phyloP scores from a whole-genome alignment of 257 asterid species.

The Gentiana straminea region DNA sequence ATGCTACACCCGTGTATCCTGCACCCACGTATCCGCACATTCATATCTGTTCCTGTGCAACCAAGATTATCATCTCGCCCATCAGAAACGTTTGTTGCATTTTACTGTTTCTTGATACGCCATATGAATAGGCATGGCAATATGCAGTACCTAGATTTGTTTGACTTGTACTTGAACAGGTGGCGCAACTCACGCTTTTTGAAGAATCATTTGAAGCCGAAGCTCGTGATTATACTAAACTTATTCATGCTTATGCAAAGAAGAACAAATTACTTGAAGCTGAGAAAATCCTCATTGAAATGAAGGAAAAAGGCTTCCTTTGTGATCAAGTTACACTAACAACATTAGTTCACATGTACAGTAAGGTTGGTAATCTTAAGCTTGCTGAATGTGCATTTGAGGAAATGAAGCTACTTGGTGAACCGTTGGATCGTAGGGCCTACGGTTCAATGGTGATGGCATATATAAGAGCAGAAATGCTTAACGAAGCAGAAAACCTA shows the following conservation, averaged over 20 bases:
- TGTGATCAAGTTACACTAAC: conserved; percentile 78
- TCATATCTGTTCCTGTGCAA: too few species aligned
- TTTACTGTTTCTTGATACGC: too few species aligned
- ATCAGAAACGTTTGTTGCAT: too few species aligned
- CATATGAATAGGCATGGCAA: too few species aligned
- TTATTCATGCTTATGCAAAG: conserved; percentile 55
- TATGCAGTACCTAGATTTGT: too few species aligned
- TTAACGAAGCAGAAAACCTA: conserved; percentile 39
- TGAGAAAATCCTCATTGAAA: conserved; percentile 39
- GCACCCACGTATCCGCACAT: too few species aligned
- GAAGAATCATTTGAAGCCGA: conserved; percentile 80
- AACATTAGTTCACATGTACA: conserved; percentile 73
- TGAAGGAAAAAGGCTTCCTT: conserved; percentile 57
- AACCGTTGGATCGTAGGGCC: conserved; percentile 60
- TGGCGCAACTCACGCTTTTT: conserved; percentile 47
- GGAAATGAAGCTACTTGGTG: conserved; percentile 77
- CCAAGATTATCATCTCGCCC: too few species aligned
- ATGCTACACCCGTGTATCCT: too few species aligned
- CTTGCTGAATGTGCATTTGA: conserved; percentile 53
- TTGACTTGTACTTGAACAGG: conserved; percentile 22
- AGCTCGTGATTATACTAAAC: conserved; percentile 76
- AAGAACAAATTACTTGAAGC: conserved; percentile 51
- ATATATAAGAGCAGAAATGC: conserved; percentile 60
- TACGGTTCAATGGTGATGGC: conserved; percentile 95
- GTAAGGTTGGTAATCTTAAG: conserved; percentile 73